Percentiles rank a stretch among this genome's conserved stretches.
These are phyloP conservation scores for Umbilicus rupestris DNA, from an alignment of 164 flowering plant genomes.

Conservation along the genomic window DNA sequence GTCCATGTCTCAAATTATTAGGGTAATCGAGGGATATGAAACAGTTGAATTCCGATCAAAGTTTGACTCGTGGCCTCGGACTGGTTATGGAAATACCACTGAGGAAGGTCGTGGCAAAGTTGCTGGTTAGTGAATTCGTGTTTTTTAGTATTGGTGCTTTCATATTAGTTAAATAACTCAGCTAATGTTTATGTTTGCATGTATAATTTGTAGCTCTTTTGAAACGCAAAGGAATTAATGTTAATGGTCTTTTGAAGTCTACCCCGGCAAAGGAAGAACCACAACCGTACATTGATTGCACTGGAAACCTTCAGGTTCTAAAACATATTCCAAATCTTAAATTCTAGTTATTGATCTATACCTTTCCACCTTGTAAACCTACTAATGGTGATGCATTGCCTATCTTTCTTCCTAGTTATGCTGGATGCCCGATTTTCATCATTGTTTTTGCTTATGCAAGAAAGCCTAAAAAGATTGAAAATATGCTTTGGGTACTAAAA, in stretches of 20 bases:
- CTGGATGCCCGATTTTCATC: background rate
- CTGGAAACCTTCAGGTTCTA: conserved; percentile 84
- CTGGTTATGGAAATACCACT: conserved; percentile 54
- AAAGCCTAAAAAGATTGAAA: background rate
- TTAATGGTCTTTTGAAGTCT: conserved; percentile 89
- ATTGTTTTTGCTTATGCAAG: background rate
- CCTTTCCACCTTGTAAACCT: background rate
- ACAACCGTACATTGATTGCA: conserved; percentile 85
- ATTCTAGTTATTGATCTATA: background rate
- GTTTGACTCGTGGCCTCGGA: conserved; percentile 85
- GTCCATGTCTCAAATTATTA: conserved; percentile 58
- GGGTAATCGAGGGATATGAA: conserved; percentile 96
- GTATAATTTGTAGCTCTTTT: conserved; percentile 54
- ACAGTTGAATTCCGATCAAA: conserved; percentile 73
- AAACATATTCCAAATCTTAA: background rate
- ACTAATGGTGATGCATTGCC: background rate
- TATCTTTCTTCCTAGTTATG: background rate
- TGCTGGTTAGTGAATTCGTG: conserved; percentile 57
- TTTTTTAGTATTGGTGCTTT: background rate
- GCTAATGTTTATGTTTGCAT: background rate
- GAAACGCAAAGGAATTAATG: conserved; percentile 89
- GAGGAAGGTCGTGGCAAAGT: conserved; percentile 99
- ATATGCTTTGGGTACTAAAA: background rate
- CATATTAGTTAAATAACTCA: background rate
- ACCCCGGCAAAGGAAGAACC: conserved; percentile 86